phyloP scores from a whole-genome alignment of 139 green algal species.

The Eudorina sp. region DNA sequence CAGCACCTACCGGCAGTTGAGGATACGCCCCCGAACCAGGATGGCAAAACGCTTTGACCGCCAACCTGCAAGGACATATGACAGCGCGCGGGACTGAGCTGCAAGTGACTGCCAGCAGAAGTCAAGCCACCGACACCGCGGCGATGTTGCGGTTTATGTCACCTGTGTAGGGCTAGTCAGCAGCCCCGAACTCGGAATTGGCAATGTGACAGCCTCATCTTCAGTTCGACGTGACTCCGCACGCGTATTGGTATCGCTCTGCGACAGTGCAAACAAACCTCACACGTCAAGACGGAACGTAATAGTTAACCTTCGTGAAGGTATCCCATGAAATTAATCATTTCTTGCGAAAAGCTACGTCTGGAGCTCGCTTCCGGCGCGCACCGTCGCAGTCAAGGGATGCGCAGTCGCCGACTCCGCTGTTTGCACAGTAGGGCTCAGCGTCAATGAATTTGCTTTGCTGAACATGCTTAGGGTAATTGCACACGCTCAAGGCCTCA shows the following conservation, averaged over 20 bases:
- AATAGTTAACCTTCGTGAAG: neutral
- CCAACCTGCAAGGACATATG: neutral
- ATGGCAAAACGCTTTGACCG: neutral
- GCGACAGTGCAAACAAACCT: neutral
- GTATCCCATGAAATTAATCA: neutral
- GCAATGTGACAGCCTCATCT: constrained; percentile 9
- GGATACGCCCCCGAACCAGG: neutral
- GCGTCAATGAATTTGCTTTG: no score
- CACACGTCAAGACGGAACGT: neutral
- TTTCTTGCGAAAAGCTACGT: neutral
- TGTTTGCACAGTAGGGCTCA: neutral
- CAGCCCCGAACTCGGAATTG: neutral
- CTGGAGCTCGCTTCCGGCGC: neutral
- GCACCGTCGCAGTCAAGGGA: neutral
- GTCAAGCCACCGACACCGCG: no score
- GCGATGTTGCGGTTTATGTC: no score
- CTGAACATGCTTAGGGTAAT: no score
- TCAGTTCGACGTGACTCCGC: neutral
- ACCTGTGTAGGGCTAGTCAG: constrained; percentile 20
- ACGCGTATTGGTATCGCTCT: neutral
- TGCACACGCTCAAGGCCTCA: no score
- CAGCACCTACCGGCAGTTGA: neutral
- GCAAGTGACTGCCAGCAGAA: no score
- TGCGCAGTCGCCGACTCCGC: neutral
- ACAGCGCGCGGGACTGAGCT: no score